These are phyloP conservation scores for Dimargaris xerosporica DNA, from an alignment of 192 early-diverging fungal genomes.

Conservation along the genomic window DNA sequence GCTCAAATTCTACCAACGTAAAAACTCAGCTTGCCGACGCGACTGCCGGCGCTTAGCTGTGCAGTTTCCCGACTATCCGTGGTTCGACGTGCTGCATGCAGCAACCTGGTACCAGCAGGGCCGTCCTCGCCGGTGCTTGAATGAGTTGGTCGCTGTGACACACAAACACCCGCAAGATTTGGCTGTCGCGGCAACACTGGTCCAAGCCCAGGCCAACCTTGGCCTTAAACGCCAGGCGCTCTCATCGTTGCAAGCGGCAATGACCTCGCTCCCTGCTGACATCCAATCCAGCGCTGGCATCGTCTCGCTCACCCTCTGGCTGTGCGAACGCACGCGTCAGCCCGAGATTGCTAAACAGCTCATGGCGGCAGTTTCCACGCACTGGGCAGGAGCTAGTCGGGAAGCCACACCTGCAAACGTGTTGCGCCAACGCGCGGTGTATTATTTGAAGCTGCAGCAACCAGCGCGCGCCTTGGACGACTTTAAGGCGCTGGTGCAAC, in stretches of 20 bases:
- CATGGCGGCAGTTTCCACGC: not conserved
- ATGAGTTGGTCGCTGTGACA: not conserved
- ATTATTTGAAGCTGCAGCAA: not conserved
- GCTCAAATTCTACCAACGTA: constrained; percentile 5
- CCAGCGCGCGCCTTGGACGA: not conserved
- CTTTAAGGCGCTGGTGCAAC: not conserved
- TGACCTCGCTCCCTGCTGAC: not conserved
- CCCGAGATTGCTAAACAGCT: not conserved
- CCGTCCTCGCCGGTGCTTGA: not conserved
- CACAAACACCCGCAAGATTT: not conserved
- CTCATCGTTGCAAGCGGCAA: not conserved
- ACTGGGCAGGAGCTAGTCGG: not conserved
- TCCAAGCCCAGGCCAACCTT: not conserved
- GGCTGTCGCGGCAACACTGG: not conserved
- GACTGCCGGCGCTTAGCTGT: not conserved
- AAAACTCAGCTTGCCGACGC: not conserved
- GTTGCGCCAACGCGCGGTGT: not conserved
- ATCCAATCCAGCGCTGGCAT: not conserved
- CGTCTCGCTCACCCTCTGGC: not conserved
- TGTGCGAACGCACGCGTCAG: not conserved
- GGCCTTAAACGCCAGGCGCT: not conserved
- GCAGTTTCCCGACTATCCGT: not conserved
- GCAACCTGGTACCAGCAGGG: constrained; percentile 6
- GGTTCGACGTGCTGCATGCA: constrained; percentile 2
- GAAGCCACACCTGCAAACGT: not conserved